These are phyloP conservation scores for Jamesozyma hellenica DNA, from an alignment of 805 yeast genomes.

Conservation along the genomic window DNA sequence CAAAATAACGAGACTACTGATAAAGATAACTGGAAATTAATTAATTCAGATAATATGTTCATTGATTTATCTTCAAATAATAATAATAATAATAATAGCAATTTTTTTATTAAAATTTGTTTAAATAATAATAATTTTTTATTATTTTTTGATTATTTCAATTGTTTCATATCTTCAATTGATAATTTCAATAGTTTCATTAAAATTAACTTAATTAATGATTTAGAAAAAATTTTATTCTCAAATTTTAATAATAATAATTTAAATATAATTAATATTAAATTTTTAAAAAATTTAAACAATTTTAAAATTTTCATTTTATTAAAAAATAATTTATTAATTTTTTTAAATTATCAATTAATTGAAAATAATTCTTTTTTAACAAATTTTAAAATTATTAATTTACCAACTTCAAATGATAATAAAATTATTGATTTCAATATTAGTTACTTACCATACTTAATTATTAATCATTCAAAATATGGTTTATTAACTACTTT, in stretches of 20 bases:
- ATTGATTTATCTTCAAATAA: no score
- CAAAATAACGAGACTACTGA: no score
- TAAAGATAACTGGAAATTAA: neutral
- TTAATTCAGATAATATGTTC: no score
- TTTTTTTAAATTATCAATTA: no score
- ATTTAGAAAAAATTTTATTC: neutral
- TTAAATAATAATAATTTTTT: no score
- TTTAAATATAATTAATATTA: neutral
- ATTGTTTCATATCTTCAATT: neutral
- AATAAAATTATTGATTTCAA: no score
- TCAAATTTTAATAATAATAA: neutral
- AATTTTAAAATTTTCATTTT: neutral
- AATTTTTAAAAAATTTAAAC: neutral
- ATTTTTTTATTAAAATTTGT: no score
- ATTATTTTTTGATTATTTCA: neutral
- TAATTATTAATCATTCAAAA: constrained; percentile 1
- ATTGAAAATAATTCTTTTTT: no score
- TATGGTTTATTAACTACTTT: constrained; percentile 1
- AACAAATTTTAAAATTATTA: no score
- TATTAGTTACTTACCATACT: neutral
- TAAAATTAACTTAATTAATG: constrained; percentile 1
- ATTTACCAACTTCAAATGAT: no score
- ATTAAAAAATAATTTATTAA: neutral
- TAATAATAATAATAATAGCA: no score
- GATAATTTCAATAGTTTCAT: neutral